A percentile compares a stretch with the other conserved stretches of the same genome.
Evolutionary conservation across 192 early-diverging fungal genomes (phyloP).

Genomic region (Coemansia sp.): DNA sequence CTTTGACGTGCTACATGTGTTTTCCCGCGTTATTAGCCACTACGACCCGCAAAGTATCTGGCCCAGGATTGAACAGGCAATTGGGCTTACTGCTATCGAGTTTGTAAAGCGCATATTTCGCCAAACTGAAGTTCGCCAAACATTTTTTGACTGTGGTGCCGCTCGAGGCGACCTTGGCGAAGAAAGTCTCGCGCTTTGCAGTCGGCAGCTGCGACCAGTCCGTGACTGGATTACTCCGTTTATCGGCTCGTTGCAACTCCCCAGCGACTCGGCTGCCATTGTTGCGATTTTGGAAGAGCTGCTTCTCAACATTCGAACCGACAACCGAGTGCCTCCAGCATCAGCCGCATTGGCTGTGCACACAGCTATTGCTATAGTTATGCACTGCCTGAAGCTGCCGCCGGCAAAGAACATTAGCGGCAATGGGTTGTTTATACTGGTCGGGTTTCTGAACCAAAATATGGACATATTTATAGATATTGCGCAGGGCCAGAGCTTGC

Average conservation of each 20-base stretch:
- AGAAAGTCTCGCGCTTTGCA: constrained; percentile 10
- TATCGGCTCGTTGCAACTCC: constrained; percentile 35
- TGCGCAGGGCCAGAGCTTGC: constrained; percentile 23
- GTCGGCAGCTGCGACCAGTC: constrained; percentile 28
- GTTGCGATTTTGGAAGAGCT: constrained; percentile 26
- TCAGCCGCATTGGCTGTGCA: constrained; percentile 23
- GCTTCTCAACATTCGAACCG: constrained; percentile 19
- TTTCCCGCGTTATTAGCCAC: constrained; percentile 24
- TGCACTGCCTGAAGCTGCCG: constrained; percentile 37
- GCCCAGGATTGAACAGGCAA: constrained; percentile 13
- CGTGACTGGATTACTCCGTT: constrained; percentile 51
- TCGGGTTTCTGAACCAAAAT: constrained; percentile 27
- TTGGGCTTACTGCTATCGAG: constrained; percentile 4
- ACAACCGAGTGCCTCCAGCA: constrained; percentile 13
- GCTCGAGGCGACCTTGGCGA: constrained; percentile 5
- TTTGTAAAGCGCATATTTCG: constrained; percentile 24
- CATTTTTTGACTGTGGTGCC: constrained; percentile 5
- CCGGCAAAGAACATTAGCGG: constrained; percentile 14
- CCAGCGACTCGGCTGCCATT: constrained; percentile 20
- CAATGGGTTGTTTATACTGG: constrained; percentile 21
- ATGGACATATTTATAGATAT: constrained; percentile 25
- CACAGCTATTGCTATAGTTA: constrained; percentile 40
- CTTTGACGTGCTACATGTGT: constrained; percentile 33
- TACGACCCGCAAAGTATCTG: constrained; percentile 19
- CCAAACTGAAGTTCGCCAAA: constrained; percentile 9